Evolutionary conservation across 1,284 basidiomycete species (phyloP), one percentile per base, ranked within the genome.

Genomic region (Trametes hirsuta): DNA sequence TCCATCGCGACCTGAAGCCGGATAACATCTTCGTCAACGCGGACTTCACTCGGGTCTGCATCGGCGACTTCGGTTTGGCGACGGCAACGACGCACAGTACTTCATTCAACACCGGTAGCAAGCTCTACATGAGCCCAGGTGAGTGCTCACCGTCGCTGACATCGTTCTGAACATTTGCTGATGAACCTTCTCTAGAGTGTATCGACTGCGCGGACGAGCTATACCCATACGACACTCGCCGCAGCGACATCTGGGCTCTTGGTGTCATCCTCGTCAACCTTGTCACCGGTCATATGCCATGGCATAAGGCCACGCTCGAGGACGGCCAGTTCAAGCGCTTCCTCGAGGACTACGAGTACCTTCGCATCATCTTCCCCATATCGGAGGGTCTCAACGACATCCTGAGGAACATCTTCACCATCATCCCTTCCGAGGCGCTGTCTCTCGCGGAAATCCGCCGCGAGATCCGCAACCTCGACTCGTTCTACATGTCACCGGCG

Each of bases 211-310:
- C 53, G 9, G 61, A 62, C 30, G 46, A 49, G 1, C 47, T 44
- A 15, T 53, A 59, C 22, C 56, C 65, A 3, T 96, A 94, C 77
- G 88, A 84, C 45, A 90, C 92, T 11, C 79, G 79, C 18, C 82
- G 86, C 54, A 91, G 88, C 72, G 96, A 98, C 70, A 84, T 97
- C 61, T 98, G 96, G 96, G 90, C 95, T 5, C 80, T 98, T 15
- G 74, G 70, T 5, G 58, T 74, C 44, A 71, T 73, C 41, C 67
- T 75, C 22, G 39, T 70, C 53, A 97, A 96, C 75, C 84, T 98
- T 75, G 87, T 93, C 39, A 91, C 90, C 59, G 91, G 91, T n/a
- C 84, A 89, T 34, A 92, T 91, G 69, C 94, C 94, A 2, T 98
- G 96, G 96, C 82, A 84, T 61, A 80, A 83, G 67, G 94, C 96